Evolutionary conservation across 306 rosid genomes (phyloP).

Genomic region (Trichosanthes cucumerina): DNA sequence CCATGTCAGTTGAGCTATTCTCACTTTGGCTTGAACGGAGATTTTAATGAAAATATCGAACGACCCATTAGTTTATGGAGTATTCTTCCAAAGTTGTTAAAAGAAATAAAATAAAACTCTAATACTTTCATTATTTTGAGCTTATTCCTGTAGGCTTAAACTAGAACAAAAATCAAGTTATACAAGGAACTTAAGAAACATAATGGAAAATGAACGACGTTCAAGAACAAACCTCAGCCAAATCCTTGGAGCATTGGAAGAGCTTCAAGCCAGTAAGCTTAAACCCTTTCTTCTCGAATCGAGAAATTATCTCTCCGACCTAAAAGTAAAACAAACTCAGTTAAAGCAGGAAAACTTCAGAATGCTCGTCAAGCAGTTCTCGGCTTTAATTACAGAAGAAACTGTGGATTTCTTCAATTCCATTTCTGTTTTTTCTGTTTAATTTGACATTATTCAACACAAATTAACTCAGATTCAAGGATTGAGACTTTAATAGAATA

Average conservation of each 20-base stretch:
- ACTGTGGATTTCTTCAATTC: background rate
- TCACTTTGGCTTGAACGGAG: background rate
- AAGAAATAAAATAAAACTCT: background rate
- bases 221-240: constrained; percentile 73
- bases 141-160: background rate
- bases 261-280: constrained; percentile 90
- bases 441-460: background rate
- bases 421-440: background rate
- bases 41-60: background rate
- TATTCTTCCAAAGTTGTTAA: background rate
- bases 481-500: background rate
- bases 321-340: constrained; percentile 38
- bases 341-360: background rate
- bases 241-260: constrained; percentile 71
- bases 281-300: constrained; percentile 95
- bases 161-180: background rate
- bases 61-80: background rate
- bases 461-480: background rate
- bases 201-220: background rate
- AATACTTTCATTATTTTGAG: background rate
- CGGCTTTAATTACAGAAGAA: background rate
- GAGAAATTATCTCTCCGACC: constrained; percentile 94
- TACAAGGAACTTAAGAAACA: background rate
- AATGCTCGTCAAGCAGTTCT: background rate
- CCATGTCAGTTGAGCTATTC: too few species aligned